Percentiles rank a stretch among this genome's conserved stretches.
phyloP scores from a whole-genome alignment of 805 yeast species.

The Cyberlindnera subsufficiens region DNA sequence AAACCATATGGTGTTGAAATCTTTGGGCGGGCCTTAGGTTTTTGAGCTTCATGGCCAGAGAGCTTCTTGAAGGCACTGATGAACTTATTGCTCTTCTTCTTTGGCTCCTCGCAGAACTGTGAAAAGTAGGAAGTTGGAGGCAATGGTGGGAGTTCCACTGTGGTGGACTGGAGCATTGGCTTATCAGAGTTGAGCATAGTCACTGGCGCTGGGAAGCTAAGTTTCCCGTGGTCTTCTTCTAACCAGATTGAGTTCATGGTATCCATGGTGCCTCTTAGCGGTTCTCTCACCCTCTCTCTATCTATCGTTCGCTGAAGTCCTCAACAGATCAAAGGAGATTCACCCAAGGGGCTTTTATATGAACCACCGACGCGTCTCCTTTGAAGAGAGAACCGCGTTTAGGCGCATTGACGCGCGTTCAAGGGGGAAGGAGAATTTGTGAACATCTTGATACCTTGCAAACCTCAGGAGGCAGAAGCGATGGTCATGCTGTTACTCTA shows the following conservation, averaged over 20 bases:
- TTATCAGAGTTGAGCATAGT: slow-evolving; percentile 28
- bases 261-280: slow-evolving; percentile 3
- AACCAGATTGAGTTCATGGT: slow-evolving; percentile 37
- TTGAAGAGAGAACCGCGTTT: too few species aligned
- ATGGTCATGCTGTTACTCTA: too few species aligned
- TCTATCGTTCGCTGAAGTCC: too few species aligned
- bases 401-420: too few species aligned
- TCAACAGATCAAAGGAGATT: too few species aligned
- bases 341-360: too few species aligned
- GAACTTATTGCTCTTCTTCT: slow-evolving; percentile 19
- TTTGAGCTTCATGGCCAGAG: slow-evolving; percentile 14
- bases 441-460: too few species aligned
- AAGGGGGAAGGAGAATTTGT: too few species aligned
- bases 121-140: slow-evolving; percentile 23
- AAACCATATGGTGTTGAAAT: slow-evolving; percentile 35
- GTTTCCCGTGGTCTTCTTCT: slow-evolving; percentile 31
- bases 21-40: slow-evolving; percentile 12
- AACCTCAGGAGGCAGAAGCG: too few species aligned
- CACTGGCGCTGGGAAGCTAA: slow-evolving; percentile 27
- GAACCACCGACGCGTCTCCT: too few species aligned
- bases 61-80: slow-evolving; percentile 27
- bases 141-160: slow-evolving; percentile 32
- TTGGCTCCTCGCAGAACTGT: slow-evolving; percentile 3
- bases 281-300: too few species aligned
- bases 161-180: slow-evolving; percentile 27